Base-by-base conservation (phyloP, 108 stramenopile species). In the Skeletonema costatum region DNA sequence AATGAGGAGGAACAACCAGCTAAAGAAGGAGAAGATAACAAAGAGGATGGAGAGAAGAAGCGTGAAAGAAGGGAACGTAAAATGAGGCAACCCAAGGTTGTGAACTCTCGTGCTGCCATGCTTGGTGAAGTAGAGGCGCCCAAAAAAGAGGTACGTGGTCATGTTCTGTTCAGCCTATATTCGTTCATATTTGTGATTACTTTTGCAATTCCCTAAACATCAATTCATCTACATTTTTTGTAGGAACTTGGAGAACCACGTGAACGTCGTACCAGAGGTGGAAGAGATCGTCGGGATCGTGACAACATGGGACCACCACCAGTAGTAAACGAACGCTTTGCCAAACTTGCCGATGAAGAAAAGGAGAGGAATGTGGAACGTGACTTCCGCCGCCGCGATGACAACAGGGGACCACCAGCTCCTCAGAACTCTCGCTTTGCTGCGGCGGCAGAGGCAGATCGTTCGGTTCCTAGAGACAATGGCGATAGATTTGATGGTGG, bases 51-150 rank as follows among this genome's bases (percentile, higher is more conserved):
- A 51, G 65, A 30, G 58, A 70, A 56, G 68, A 58, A 29, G 16
- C 42, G 31, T 58, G 74, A 16, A 61, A 77, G 71, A 17, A 71
- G 32, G 75, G 71, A 61, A 76, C 35, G 70, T 51, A 68, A 71
- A 58, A 66, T 59, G 35, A 73, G 89, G 30, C 86, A 89, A 65
- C 93, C 91, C 2, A 76, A 85, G 67, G 77, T 87, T 19, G 86
- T 92, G 51, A 94, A 94, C 66, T 83, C 88, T 5, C 65, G 93
- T 68, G 93, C 93, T 31, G 93, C 91, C 8, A 77, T 81, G 46
- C 68, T 93, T 31, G 90, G 73, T 36, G 77, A 64, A 19, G 87
- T 87, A 17, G 84, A 84, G 5, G 71, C 80, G 11, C 78, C 70
- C 12, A 78, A 74, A 56, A 78, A 81, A 56, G 86, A 83, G 75